A percentile compares a stretch with the other conserved stretches of the same genome.
These are phyloP conservation scores for Hagleromyces aurorensis DNA, from an alignment of 805 yeast species.

Conservation along the genomic window DNA sequence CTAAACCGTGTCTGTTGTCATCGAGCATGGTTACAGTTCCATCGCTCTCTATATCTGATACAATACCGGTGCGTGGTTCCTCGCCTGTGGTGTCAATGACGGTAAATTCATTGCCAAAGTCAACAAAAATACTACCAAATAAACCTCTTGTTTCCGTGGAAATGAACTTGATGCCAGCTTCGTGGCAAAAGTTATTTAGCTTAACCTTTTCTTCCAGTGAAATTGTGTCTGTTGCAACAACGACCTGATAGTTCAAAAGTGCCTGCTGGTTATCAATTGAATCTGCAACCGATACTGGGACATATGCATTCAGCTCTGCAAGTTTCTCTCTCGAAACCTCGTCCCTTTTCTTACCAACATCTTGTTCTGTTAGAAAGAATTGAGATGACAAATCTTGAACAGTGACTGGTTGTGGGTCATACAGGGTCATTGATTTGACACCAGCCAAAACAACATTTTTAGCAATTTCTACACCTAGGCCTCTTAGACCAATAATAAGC, in stretches of 20 bases:
- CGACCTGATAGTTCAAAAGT: constrained; percentile 59
- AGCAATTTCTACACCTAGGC: constrained; percentile 93
- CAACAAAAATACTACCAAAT: constrained; percentile 84
- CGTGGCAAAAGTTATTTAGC: constrained; percentile 70
- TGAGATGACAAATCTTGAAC: constrained; percentile 79
- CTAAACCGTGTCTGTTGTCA: constrained; percentile 86
- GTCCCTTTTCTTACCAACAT: constrained; percentile 77
- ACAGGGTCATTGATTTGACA: constrained; percentile 80
- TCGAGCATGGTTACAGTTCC: constrained; percentile 93
- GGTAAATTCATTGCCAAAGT: constrained; percentile 75
- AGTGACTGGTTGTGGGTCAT: constrained; percentile 67
- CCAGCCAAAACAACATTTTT: constrained; percentile 96
- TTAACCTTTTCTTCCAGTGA: constrained; percentile 65
- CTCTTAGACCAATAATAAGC: constrained; percentile 82
- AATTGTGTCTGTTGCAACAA: constrained; percentile 69
- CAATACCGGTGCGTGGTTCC: constrained; percentile 80
- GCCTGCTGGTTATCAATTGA: constrained; percentile 43
- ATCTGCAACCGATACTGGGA: constrained; percentile 65
- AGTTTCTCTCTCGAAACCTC: constrained; percentile 56
- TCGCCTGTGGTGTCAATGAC: constrained; percentile 87
- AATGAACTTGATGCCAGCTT: constrained; percentile 67
- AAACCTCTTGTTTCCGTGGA: constrained; percentile 79
- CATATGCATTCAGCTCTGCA: constrained; percentile 82
- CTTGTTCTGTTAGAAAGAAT: constrained; percentile 65
- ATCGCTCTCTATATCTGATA: constrained; percentile 77